A percentile compares a stretch with the other conserved stretches of the same genome.
Evolutionary conservation across 2,329 filamentous ascomycete genomes (phyloP).

Genomic region (Colletotrichum spaethianum): DNA sequence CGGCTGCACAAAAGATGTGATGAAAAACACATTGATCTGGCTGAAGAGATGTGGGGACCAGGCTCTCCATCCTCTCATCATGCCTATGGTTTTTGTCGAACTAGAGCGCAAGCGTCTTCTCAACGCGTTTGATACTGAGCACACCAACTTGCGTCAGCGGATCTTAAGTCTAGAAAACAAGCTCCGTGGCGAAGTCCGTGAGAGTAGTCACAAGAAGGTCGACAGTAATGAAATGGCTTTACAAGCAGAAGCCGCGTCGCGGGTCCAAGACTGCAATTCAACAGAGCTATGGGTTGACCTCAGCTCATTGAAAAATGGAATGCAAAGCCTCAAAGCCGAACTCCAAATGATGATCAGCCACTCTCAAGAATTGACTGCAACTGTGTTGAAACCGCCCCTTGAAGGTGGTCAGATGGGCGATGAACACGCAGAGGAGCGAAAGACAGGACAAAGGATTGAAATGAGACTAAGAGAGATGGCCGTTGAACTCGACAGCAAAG

Average conservation of each 20-base stretch:
- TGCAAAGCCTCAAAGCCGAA: neutral
- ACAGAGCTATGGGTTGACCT: slow-evolving; percentile 4
- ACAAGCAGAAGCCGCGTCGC: neutral
- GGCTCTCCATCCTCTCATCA: neutral
- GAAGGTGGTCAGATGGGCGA: no score
- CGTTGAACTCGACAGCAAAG: neutral
- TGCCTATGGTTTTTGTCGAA: slow-evolving; percentile 5
- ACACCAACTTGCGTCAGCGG: neutral
- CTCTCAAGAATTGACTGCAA: neutral
- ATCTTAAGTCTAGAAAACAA: neutral
- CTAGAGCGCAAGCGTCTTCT: slow-evolving; percentile 3
- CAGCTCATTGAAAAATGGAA: slow-evolving; percentile 3
- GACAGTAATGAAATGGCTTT: no score
- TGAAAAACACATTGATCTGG: neutral
- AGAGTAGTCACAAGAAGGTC: no score
- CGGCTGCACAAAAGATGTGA: neutral
- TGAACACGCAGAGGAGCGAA: neutral
- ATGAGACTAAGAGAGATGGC: neutral
- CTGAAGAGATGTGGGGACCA: neutral
- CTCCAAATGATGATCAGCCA: neutral
- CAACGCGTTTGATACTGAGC: neutral
- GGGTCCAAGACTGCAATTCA: neutral
- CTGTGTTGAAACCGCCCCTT: neutral
- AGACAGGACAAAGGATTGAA: neutral
- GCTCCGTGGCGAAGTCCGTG: neutral